Conservation (phyloP, 768 basidiomycete species). For the Glaciozyma antarctica region DNA sequence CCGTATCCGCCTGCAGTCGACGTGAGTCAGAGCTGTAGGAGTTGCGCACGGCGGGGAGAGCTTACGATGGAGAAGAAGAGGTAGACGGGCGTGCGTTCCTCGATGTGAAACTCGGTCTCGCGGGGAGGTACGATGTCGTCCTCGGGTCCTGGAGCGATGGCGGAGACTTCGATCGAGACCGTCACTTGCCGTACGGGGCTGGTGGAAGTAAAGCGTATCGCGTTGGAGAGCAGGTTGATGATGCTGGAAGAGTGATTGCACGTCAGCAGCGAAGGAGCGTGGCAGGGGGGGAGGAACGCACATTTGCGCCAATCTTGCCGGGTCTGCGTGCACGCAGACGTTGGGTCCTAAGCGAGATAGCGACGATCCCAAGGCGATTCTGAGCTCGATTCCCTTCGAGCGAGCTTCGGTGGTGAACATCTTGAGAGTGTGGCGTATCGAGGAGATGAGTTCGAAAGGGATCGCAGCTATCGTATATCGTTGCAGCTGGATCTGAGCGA, state of each 20-base stretch:
- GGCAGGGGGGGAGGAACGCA: background rate
- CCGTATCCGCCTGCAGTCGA: conserved; percentile 31
- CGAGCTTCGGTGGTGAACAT: conserved; percentile 39
- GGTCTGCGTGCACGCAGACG: conserved; percentile 24
- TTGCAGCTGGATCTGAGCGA: conserved; percentile 37
- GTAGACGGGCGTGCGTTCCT: conserved; percentile 32
- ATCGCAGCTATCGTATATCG: conserved; percentile 38
- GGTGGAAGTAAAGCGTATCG: conserved; percentile 37
- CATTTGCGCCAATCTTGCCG: background rate
- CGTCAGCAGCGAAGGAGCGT: conserved; percentile 19
- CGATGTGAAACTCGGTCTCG: conserved; percentile 30
- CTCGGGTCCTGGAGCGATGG: conserved; percentile 8
- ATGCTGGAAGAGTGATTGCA: conserved; percentile 37
- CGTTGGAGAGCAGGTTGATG: conserved; percentile 40
- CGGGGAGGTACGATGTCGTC: conserved; percentile 31
- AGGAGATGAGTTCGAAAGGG: conserved; percentile 37
- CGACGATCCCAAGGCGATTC: conserved; percentile 36
- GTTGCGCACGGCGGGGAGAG: too few relatives aligned
- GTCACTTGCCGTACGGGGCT: conserved; percentile 29
- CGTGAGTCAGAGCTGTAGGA: too few relatives aligned
- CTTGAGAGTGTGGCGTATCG: conserved; percentile 36
- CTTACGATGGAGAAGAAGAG: conserved; percentile 35
- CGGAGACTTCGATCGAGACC: conserved; percentile 38
- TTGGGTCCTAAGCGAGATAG: conserved; percentile 30
- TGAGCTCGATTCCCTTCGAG: conserved; percentile 38